These are phyloP conservation scores for Phytophthora sansomeana DNA, from an alignment of 352 stramenopile species.

Conservation along the genomic window DNA sequence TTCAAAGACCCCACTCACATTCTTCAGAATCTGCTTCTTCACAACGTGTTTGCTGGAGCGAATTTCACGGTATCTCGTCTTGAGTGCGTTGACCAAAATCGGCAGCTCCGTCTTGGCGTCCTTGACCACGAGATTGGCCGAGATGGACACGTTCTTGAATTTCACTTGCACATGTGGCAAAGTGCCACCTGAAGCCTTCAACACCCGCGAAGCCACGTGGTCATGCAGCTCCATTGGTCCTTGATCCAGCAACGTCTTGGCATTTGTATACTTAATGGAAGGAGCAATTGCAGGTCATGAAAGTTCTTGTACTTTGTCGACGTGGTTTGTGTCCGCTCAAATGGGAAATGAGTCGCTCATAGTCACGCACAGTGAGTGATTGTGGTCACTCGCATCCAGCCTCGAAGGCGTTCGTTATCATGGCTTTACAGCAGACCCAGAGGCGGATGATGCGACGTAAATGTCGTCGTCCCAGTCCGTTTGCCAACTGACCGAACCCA, in stretches of 20 bases:
- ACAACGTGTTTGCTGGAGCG: conserved; percentile 3
- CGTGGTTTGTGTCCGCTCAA: too few species aligned
- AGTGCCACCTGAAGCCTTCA: conserved; percentile 7
- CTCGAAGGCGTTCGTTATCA: too few species aligned
- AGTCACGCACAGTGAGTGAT: too few species aligned
- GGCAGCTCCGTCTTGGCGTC: conserved; percentile 17
- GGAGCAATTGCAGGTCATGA: too few species aligned
- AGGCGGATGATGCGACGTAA: too few species aligned
- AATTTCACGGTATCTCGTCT: conserved; percentile 2
- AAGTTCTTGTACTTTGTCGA: too few species aligned
- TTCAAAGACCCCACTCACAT: conserved; percentile 23
- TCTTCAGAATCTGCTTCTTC: conserved; percentile 18
- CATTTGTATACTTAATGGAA: too few species aligned
- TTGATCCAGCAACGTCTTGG: conserved; percentile 8
- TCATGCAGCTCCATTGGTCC: conserved; percentile 15
- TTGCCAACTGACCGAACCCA: too few species aligned
- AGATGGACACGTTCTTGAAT: conserved; percentile 18
- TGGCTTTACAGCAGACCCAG: too few species aligned
- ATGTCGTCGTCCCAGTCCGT: too few species aligned
- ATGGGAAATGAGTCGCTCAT: too few species aligned
- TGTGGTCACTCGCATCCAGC: too few species aligned
- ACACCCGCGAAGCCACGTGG: conserved; percentile 15
- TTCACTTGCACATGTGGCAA: conserved; percentile 9
- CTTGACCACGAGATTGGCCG: conserved; percentile 11
- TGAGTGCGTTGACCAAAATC: conserved; percentile 10